These are phyloP conservation scores for Lablab purpureus DNA, from an alignment of 306 rosid species.

Conservation along the genomic window DNA sequence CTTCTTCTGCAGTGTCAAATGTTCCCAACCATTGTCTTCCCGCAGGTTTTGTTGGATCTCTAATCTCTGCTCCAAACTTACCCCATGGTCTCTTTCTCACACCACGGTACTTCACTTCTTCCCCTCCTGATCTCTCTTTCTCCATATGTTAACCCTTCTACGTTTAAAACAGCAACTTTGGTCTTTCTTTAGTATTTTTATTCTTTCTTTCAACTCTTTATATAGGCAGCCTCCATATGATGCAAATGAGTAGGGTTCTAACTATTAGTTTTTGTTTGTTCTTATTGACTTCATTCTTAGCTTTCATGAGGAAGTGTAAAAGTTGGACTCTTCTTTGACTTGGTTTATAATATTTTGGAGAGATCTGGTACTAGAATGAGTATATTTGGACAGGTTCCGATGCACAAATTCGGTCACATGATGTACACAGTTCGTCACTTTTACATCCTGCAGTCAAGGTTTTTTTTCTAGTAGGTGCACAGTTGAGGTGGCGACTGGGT, in stretches of 20 bases:
- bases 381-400: slow-evolving; percentile 27
- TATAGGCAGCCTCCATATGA: neutral
- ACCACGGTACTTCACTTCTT: slow-evolving; percentile 63
- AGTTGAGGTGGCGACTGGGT: neutral
- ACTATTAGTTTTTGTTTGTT: neutral
- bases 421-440: neutral
- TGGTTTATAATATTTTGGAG: neutral
- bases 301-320: neutral
- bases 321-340: slow-evolving; percentile 12
- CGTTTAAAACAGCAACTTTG: neutral
- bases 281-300: neutral
- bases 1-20: slow-evolving; percentile 74
- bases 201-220: neutral
- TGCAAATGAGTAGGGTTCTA: neutral
- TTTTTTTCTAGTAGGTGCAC: neutral
- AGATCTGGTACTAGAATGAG: neutral
- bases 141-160: neutral
- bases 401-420: neutral
- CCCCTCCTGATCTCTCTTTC: slow-evolving; percentile 49
- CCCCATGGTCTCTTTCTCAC: slow-evolving; percentile 82
- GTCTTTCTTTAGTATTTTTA: neutral
- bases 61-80: slow-evolving; percentile 73
- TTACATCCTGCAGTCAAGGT: neutral
- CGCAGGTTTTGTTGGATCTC: slow-evolving; percentile 66
- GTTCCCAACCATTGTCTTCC: slow-evolving; percentile 80